Percentiles rank a stretch among this genome's conserved stretches.
Evolutionary conservation across 1,139 yeast genomes (phyloP).

Genomic region (Geotrichum reessii): DNA sequence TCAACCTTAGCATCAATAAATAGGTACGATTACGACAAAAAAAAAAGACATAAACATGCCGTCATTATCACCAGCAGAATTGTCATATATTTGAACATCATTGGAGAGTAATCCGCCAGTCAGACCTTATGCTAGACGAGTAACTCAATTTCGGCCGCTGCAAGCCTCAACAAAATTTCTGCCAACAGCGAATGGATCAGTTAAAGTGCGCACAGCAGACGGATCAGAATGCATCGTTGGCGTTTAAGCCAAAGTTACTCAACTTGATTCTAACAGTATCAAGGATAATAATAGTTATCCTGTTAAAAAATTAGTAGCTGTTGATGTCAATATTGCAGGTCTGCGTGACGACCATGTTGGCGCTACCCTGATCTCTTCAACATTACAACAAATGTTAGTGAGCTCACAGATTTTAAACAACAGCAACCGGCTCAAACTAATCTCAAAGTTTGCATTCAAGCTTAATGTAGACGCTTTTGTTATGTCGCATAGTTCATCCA

Average conservation of each 20-base stretch:
- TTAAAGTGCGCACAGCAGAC: slow-evolving; percentile 76
- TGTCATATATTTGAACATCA: slow-evolving; percentile 72
- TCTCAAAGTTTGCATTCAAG: slow-evolving; percentile 69
- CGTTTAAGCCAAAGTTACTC: slow-evolving; percentile 78
- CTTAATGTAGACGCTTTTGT: slow-evolving; percentile 74
- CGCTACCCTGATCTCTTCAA: slow-evolving; percentile 43
- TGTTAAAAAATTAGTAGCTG: slow-evolving; percentile 48
- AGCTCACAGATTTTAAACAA: slow-evolving; percentile 39
- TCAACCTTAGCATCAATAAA: background rate
- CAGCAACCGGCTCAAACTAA: slow-evolving; percentile 48
- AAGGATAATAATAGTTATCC: slow-evolving; percentile 20
- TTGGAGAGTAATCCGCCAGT: slow-evolving; percentile 56
- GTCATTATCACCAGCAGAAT: slow-evolving; percentile 74
- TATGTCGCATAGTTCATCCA: slow-evolving; percentile 52
- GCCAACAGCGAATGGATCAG: slow-evolving; percentile 87
- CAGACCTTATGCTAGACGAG: slow-evolving; percentile 76
- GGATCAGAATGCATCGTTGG: slow-evolving; percentile 93
- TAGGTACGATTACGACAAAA: background rate
- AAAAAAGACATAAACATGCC: slow-evolving; percentile 19
- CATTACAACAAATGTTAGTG: slow-evolving; percentile 31
- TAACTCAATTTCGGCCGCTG: slow-evolving; percentile 73
- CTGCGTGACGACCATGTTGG: slow-evolving; percentile 35
- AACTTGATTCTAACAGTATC: slow-evolving; percentile 18
- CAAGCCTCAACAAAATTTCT: slow-evolving; percentile 77
- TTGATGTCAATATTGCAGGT: slow-evolving; percentile 61